Evolutionary conservation across 2,329 filamentous ascomycete genomes (phyloP), one percentile per base, ranked within the genome.

Genomic region (Chaetomiaceae sp.): DNA sequence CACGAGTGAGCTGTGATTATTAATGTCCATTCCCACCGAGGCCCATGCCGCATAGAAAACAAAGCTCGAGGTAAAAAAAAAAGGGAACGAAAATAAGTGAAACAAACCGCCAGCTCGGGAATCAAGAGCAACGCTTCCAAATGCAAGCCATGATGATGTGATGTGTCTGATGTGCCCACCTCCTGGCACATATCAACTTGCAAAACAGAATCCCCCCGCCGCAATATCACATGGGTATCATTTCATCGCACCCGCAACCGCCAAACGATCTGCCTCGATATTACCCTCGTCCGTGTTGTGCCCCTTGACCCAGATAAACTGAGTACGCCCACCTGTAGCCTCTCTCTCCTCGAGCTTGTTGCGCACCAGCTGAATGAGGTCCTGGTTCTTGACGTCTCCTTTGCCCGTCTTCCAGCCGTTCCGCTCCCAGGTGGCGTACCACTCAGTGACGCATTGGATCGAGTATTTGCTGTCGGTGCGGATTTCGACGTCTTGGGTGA

Each of bases 221-320:
- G n/a, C n/a, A n/a, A n/a, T n/a, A n/a, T n/a, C n/a, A 17, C 23
- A 25, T 19, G 51, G 44, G 46, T 54, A 54, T 54, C 44, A 55
- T 44, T 42, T 48, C 38, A 8, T 44, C 8, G 56, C 49, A 17
- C 56, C 58, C 16, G 31, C 53, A 14, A 89, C 85, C 1, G 91
- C 91, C 55, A 96, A 72, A 54, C 68, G 68, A 72, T 97, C 92
- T 1, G 93, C 93, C 12, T 82, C 86, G 39, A 82, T 75, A 62
- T 97, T 97, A 2, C 92, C 91, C 3, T 72, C 67, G 58, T 89
- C 75, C 39, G 75, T 75, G 21, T 77, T 77, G 65, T 99, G 93
- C 0, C 90, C 93, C 69, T 95, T 96, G 41, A 96, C 83, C 91
- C 91, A 97, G 56, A 83, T 77, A 62, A 96, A 93, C 48, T 79